Percentiles rank a stretch among this genome's conserved stretches.
phyloP scores from a whole-genome alignment of 305 asterid species.

The Fraxinus paxiana region DNA sequence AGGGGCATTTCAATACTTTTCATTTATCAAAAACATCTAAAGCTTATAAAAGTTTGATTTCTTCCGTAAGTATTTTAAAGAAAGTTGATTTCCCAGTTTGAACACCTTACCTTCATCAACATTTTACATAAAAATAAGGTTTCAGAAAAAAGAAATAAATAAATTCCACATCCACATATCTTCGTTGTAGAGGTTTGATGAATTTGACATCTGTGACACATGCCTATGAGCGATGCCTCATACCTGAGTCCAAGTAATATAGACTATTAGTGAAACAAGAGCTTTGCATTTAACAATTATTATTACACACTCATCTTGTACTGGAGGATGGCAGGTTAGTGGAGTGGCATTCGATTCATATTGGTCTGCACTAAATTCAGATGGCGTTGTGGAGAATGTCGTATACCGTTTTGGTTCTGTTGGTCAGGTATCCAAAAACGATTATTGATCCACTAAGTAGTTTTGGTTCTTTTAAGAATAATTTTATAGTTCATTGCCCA shows the following conservation, averaged over 20 bases:
- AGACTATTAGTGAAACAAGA: neutral
- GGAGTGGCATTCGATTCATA: slow-evolving; percentile 96
- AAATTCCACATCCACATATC: neutral
- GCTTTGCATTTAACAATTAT: slow-evolving; percentile 9
- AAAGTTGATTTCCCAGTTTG: neutral
- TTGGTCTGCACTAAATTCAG: slow-evolving; percentile 84
- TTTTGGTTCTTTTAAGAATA: neutral
- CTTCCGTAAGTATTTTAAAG: neutral
- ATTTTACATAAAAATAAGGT: neutral
- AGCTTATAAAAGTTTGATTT: neutral
- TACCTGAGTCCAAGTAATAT: neutral
- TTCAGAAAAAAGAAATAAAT: neutral
- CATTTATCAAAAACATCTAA: neutral
- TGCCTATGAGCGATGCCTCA: neutral
- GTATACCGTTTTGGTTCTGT: slow-evolving; percentile 97
- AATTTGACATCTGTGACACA: neutral
- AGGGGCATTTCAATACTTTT: neutral
- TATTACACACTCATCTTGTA: slow-evolving; percentile 17
- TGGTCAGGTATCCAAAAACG: slow-evolving; percentile 67
- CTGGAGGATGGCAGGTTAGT: slow-evolving; percentile 65
- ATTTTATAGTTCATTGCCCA: neutral
- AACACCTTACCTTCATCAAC: neutral
- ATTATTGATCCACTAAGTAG: neutral
- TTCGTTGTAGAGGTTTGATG: neutral
- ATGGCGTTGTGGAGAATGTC: slow-evolving; percentile 66